phyloP scores from a whole-genome alignment of 257 asterid species.

The Ilex aquifolium region DNA sequence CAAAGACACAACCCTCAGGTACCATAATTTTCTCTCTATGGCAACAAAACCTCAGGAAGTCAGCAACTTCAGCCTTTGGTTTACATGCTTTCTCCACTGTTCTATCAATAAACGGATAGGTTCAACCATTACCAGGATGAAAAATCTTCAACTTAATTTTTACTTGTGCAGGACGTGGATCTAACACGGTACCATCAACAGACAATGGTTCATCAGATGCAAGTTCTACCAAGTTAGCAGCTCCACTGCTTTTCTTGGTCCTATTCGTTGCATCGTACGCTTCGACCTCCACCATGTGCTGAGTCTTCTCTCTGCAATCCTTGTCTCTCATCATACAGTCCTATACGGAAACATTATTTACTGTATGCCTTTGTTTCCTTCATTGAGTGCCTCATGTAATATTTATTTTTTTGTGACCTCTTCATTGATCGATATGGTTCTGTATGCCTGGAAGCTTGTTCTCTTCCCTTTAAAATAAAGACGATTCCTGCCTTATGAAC shows the following conservation, averaged over 20 bases:
- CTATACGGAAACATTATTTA: neutral
- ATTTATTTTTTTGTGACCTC: conserved; percentile 29
- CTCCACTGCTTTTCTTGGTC: conserved; percentile 33
- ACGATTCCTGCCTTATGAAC: neutral
- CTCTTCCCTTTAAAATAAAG: conserved; percentile 26
- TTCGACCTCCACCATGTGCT: conserved; percentile 12
- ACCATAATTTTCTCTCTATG: neutral
- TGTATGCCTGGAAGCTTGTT: conserved; percentile 27
- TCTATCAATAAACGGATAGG: neutral
- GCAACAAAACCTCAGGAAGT: no score
- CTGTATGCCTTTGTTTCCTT: conserved; percentile 4
- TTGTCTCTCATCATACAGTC: neutral
- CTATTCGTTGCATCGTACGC: conserved; percentile 25
- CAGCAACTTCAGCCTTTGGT: neutral
- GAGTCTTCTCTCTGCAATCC: neutral
- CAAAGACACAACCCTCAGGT: conserved; percentile 29
- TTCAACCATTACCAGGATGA: neutral
- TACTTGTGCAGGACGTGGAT: conserved; percentile 26
- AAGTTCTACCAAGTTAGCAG: conserved; percentile 25
- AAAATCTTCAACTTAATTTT: neutral
- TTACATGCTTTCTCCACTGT: neutral
- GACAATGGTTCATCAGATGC: conserved; percentile 28
- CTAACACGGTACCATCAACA: conserved; percentile 28
- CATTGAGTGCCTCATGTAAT: conserved; percentile 13
- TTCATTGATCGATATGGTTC: conserved; percentile 29